phyloP scores from a whole-genome alignment of 2,329 filamentous ascomycete genomes.

The Verticillium dahliae region DNA sequence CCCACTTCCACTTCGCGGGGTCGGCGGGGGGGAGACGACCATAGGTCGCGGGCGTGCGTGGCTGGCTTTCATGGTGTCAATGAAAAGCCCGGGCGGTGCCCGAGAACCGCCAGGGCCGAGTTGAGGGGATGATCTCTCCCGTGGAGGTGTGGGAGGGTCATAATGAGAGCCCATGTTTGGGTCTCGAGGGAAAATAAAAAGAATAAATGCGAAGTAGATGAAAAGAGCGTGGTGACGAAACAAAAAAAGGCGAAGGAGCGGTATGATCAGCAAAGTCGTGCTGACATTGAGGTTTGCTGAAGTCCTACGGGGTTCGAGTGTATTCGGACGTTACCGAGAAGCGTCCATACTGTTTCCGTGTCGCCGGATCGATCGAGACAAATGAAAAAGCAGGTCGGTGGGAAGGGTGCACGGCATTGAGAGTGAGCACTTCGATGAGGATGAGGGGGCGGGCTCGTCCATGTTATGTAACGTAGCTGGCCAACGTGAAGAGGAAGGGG shows the following conservation, averaged over 20 bases:
- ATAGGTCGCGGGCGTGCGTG: neutral
- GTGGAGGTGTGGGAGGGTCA: neutral
- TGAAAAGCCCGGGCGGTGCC: neutral
- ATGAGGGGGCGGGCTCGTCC: neutral
- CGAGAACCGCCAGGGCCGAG: neutral
- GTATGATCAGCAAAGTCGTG: neutral
- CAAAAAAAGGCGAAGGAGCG: neutral
- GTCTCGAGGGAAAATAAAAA: too few species aligned
- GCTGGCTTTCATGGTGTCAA: neutral
- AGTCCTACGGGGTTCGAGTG: neutral
- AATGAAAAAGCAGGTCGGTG: neutral
- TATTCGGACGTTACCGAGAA: neutral
- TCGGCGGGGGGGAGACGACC: conserved; percentile 18
- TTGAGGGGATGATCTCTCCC: neutral
- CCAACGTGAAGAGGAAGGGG: neutral
- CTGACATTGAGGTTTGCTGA: neutral
- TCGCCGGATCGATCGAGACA: neutral
- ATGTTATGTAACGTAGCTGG: neutral
- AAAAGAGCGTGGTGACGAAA: neutral
- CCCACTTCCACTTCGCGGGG: conserved; percentile 8
- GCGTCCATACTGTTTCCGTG: neutral
- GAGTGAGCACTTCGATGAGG: neutral
- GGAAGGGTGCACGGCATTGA: neutral
- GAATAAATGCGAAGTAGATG: neutral
- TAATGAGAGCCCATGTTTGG: neutral